phyloP scores from a whole-genome alignment of 495 filamentous ascomycete genomes.

The Pyrenopolyporus hunteri region DNA sequence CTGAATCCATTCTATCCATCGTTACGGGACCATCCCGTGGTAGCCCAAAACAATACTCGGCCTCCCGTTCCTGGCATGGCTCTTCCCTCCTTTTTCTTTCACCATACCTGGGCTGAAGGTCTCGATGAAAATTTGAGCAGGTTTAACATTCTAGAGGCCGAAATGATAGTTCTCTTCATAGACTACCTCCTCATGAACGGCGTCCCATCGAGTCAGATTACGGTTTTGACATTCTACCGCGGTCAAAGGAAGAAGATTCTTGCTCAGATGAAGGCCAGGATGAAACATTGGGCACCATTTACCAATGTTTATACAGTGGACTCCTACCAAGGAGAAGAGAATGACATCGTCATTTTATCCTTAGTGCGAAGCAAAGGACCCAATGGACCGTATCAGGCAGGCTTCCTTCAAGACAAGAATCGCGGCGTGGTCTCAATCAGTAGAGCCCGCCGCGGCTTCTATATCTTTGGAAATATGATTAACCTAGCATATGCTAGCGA shows the following conservation, averaged over 20 bases:
- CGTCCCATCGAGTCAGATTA: conserved; percentile 65
- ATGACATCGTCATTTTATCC: conserved; percentile 83
- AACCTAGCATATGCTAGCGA: conserved; percentile 51
- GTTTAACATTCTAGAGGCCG: conserved; percentile 74
- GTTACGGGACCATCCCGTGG: conserved; percentile 72
- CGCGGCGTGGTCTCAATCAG: conserved; percentile 88
- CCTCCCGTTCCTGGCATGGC: conserved; percentile 79
- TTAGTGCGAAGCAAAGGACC: conserved; percentile 69
- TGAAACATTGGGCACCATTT: conserved; percentile 52
- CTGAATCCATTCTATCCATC: conserved; percentile 69
- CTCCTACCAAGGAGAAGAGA: conserved; percentile 94
- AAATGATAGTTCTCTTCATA: conserved; percentile 77
- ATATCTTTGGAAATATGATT: conserved; percentile 80
- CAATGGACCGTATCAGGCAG: conserved; percentile 42
- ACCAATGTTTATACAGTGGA: conserved; percentile 86
- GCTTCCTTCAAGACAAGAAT: conserved; percentile 77
- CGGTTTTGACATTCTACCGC: conserved; percentile 89
- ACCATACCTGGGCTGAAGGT: conserved; percentile 71
- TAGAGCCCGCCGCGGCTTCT: conserved; percentile 82
- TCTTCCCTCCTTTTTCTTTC: conserved; percentile 71
- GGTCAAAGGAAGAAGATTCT: conserved; percentile 76
- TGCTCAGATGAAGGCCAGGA: conserved; percentile 55
- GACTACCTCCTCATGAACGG: conserved; percentile 75
- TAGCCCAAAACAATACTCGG: conserved; percentile 54
- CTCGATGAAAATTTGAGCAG: conserved; percentile 70